Evolutionary conservation across 2,329 filamentous ascomycete genomes (phyloP), one percentile per base, ranked within the genome.

Genomic region (Pseudophaeomoniella oleicola): DNA sequence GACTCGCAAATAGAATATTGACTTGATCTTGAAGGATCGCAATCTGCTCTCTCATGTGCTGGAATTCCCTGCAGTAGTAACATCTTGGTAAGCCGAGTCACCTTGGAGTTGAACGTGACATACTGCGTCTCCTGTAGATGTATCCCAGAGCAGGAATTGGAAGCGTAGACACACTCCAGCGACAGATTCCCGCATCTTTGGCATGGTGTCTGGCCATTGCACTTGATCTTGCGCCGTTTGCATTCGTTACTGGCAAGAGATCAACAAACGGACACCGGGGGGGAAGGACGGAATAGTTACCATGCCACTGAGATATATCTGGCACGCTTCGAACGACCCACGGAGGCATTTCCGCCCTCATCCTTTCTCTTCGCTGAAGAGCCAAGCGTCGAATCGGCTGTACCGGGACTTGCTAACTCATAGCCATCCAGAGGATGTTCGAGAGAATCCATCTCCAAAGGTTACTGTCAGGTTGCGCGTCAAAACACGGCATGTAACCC

Each of bases 111-210:
- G 22, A 15, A 10, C 31, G 19, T 4, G 14, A 52, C 65, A 41
- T 55, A 71, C 64, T 92, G 83, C 33, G 85, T 86, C 50, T 94
- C 87, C 57, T 88, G 90, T 68, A 94, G 86, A 56, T 74, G 22
- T n/a, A 27, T 85, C 63, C 75, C 87, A 43, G 58, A 66, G 55
- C 74, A 78, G 60, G 75, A 78, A 50, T 78, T 79, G 4, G 74
- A 72, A 41, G 73, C 71, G 59, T 79, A 79, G 40, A 73, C 58
- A 50, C 64, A 79, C 50, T 77, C 72, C 40, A 78, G 62, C 39
- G 64, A 67, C 38, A 78, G 60, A 53, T 77, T 76, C 16, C 73
- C 74, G 53, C 75, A 79, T 44, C 75, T 64, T 48, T 76, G 71
- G 48, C 75, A 79, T 10, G 74, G 74, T 11, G 66, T 68, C 51